Evolutionary conservation across 225 moss, liverwort and hornwort genomes (phyloP).

Genomic region (Thuidium tamariscinum): DNA sequence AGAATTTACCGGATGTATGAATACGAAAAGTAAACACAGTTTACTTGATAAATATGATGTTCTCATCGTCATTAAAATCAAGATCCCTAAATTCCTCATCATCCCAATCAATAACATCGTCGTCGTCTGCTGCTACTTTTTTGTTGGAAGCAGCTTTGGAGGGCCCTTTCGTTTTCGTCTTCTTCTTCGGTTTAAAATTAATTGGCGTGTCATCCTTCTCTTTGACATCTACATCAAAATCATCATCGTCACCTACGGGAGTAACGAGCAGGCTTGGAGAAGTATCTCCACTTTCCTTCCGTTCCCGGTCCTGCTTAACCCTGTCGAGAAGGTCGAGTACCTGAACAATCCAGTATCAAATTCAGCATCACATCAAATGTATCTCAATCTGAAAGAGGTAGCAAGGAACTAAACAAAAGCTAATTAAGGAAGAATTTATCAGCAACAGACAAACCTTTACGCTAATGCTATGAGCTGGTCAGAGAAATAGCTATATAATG

Average conservation of each 20-base stretch:
- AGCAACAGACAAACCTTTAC: neutral
- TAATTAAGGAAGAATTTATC: neutral
- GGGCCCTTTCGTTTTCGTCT: constrained; percentile 14
- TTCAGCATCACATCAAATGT: neutral
- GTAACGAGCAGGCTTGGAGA: neutral
- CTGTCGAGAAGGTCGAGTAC: constrained; percentile 77
- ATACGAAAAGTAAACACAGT: neutral
- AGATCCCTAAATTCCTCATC: constrained; percentile 55
- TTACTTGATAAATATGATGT: constrained; percentile 77
- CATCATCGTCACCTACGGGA: constrained; percentile 29
- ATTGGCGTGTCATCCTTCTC: constrained; percentile 16
- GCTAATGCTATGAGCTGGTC: neutral
- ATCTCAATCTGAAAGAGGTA: neutral
- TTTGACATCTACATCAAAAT: constrained; percentile 26
- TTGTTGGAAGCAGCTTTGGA: constrained; percentile 12
- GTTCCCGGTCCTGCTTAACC: constrained; percentile 70
- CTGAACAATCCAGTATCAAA: constrained; percentile 21
- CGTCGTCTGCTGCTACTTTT: constrained; percentile 3
- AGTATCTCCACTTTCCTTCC: constrained; percentile 37
- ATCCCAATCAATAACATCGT: constrained; percentile 20
- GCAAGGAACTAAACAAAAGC: neutral
- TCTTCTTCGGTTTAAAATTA: constrained; percentile 18
- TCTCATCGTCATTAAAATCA: constrained; percentile 77
- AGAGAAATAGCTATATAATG: neutral
- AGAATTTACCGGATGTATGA: neutral